Conservation (phyloP, 2,329 filamentous ascomycete species). For the Zymoseptoria passerinii region DNA sequence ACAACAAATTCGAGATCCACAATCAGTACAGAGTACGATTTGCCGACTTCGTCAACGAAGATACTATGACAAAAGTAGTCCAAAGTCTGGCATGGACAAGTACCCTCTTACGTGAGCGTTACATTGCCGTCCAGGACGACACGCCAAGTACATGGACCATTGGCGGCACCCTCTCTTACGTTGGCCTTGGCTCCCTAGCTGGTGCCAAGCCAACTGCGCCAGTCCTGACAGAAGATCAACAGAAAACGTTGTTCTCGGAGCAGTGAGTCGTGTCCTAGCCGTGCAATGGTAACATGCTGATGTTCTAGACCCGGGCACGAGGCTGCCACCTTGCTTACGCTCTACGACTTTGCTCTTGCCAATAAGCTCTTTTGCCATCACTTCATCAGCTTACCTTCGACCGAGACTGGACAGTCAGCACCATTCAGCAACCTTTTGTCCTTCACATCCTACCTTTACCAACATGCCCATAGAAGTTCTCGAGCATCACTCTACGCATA, state of each 20-base stretch:
- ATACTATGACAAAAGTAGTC: conserved; percentile 74
- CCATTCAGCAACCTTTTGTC: conserved; percentile 75
- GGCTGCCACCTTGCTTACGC: conserved; percentile 70
- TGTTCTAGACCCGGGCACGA: conserved; percentile 62
- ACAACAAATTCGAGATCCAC: conserved; percentile 98
- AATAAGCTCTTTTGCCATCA: conserved; percentile 94
- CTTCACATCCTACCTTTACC: conserved; percentile 81
- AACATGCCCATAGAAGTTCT: conserved; percentile 79
- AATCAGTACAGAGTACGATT: conserved; percentile 90
- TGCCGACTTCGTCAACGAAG: conserved; percentile 91
- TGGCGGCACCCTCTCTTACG: conserved; percentile 69
- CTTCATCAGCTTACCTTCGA: conserved; percentile 49
- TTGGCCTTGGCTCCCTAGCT: conserved; percentile 71
- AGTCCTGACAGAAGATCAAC: conserved; percentile 66
- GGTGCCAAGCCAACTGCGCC: conserved; percentile 49
- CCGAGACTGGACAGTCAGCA: conserved; percentile 31
- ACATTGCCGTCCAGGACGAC: conserved; percentile 82
- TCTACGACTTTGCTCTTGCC: conserved; percentile 87
- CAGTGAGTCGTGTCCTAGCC: conserved; percentile 49
- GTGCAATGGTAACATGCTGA: conserved; percentile 9
- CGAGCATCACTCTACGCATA: conserved; percentile 76
- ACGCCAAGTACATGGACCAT: conserved; percentile 83
- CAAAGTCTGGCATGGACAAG: conserved; percentile 67
- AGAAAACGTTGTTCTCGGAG: conserved; percentile 70
- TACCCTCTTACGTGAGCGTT: conserved; percentile 59